Base-by-base conservation (phyloP, 1,139 yeast genomes). In the Hyphopichia wangnamkhiaoensis region DNA sequence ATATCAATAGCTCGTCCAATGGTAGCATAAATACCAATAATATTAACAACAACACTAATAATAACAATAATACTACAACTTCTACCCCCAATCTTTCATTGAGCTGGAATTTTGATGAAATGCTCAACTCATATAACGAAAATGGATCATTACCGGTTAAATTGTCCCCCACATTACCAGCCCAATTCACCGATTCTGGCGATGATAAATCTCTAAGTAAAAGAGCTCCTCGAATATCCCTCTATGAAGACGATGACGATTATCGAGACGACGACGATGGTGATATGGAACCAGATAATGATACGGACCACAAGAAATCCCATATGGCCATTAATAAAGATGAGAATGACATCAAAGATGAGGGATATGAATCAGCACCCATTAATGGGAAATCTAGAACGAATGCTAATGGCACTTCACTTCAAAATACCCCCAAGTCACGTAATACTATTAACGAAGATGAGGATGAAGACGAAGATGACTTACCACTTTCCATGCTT, bases 71-170 rank as follows among this genome's bases (percentile, higher is more conserved):
- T 16, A 21, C 17, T 13, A 8, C 17, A n/a, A 10, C 20, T 12
- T 15, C 20, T 3, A 5, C 20, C 3, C 4, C 34, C 7, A 12
- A 15, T 24, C 23, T 9, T 33, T 12, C 19, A 10, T n/a, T 18
- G 44, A 49, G 2, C 44, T 72, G 78, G 77, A 69, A 68, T 44
- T 47, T 72, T 37, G 74, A 71, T 33, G 75, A 71, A 18, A 55
- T 72, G 59, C 41, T 71, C 21, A 31, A 54, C 19, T 56, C 65
- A n/a, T 71, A 69, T 48, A 55, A 59, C 23, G 66, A 65, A 5
- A 45, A 53, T n/a, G 70, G 70, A 1, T 33, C 42, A 2, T 58
- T 72, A 32, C 78, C 78, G 1, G 69, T 71, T 0, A 60, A 63
- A 7, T 52, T 72, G 25, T 68, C 75, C 3, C 78, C 78, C 2